Percentiles rank a stretch among this genome's conserved stretches.
These are phyloP conservation scores for Penicillium vulpinum DNA, from an alignment of 2,329 filamentous ascomycete species.

Conservation along the genomic window DNA sequence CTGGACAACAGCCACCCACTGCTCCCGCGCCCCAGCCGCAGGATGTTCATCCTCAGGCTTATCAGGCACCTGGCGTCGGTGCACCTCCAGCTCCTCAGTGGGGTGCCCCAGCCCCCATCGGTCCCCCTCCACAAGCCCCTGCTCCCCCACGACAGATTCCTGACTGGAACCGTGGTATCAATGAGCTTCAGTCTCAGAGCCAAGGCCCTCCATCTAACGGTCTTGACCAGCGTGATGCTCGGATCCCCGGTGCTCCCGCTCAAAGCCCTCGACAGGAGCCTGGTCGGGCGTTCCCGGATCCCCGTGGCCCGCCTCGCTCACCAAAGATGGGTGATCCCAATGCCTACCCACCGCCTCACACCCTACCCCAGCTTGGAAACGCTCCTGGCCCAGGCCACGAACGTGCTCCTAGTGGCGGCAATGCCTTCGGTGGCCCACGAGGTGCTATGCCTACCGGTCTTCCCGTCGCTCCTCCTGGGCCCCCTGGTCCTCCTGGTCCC, in stretches of 20 bases:
- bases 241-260: slow-evolving; percentile 66
- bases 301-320: slow-evolving; percentile 59
- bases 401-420: slow-evolving; percentile 33
- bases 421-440: slow-evolving; percentile 39
- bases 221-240: slow-evolving; percentile 75
- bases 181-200: slow-evolving; percentile 68
- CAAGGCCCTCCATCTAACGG: slow-evolving; percentile 65
- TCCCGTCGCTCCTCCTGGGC: slow-evolving; percentile 48
- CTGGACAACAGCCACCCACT: slow-evolving; percentile 64
- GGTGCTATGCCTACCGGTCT: slow-evolving; percentile 48
- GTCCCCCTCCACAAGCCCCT: slow-evolving; percentile 56
- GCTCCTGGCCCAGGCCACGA: slow-evolving; percentile 47
- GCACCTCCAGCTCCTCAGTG: slow-evolving; percentile 86
- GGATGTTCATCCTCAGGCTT: slow-evolving; percentile 93
- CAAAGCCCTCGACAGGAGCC: slow-evolving; percentile 77
- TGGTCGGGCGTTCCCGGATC: slow-evolving; percentile 68
- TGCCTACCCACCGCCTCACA: slow-evolving; percentile 52
- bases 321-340: slow-evolving; percentile 59
- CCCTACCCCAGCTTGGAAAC: slow-evolving; percentile 54
- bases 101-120: slow-evolving; percentile 67
- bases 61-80: slow-evolving; percentile 78
- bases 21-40: slow-evolving; percentile 76
- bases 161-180: slow-evolving; percentile 68
- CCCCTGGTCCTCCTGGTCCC: slow-evolving; percentile 48
- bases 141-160: slow-evolving; percentile 63